Conservation (phyloP, 768 basidiomycete species). For the Boletus rubescentipes region DNA sequence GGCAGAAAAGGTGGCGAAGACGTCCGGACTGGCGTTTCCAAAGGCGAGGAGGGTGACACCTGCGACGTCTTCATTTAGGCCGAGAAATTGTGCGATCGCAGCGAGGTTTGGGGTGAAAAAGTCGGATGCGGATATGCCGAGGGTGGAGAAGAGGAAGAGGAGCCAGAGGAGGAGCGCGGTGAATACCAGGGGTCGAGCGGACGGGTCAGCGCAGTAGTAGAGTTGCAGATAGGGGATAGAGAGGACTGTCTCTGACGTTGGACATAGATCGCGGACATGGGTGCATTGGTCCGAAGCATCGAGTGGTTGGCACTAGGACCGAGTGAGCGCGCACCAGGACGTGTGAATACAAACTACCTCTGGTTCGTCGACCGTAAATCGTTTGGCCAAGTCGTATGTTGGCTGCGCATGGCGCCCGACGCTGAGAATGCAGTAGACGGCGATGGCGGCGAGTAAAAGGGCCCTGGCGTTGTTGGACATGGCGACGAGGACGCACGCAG, state of each 20-base stretch:
- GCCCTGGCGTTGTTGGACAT: slow-evolving; percentile 55
- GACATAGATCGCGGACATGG: slow-evolving; percentile 61
- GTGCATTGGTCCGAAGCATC: slow-evolving; percentile 55
- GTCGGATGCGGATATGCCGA: slow-evolving; percentile 93
- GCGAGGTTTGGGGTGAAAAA: slow-evolving; percentile 97
- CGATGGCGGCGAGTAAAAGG: slow-evolving; percentile 51
- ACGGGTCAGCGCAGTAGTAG: slow-evolving; percentile 66
- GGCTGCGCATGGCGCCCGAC: slow-evolving; percentile 57
- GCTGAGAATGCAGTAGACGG: slow-evolving; percentile 53
- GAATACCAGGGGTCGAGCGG: slow-evolving; percentile 62
- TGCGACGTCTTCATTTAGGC: slow-evolving; percentile 89
- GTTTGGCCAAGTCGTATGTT: slow-evolving; percentile 10
- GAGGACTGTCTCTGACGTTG: slow-evolving; percentile 60
- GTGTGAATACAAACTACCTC: too few species aligned
- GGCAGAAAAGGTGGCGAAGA: slow-evolving; percentile 94
- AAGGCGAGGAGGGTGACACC: slow-evolving; percentile 97
- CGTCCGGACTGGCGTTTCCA: slow-evolving; percentile 95
- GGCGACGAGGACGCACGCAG: neutral
- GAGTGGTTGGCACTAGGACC: slow-evolving; percentile 58
- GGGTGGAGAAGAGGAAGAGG: slow-evolving; percentile 90
- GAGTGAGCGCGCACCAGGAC: too few species aligned
- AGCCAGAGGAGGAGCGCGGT: slow-evolving; percentile 72
- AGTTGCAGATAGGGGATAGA: slow-evolving; percentile 63
- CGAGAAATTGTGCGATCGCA: slow-evolving; percentile 81
- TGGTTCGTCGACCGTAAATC: too few species aligned